Conservation (phyloP, 2,329 filamentous ascomycete genomes). For the Sclerotinia spermophila region DNA sequence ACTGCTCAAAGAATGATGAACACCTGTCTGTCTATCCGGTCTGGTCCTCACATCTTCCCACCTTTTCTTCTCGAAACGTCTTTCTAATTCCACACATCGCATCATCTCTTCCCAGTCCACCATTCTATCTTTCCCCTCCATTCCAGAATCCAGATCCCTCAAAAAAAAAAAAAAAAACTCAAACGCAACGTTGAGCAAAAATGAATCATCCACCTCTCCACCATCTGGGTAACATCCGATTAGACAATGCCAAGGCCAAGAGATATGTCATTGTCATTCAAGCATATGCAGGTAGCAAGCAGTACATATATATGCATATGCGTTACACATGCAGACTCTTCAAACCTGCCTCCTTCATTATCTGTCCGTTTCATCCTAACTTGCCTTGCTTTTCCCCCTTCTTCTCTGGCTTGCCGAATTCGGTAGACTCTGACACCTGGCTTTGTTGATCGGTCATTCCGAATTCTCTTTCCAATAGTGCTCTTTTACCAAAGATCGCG, state of each 20-base stretch:
- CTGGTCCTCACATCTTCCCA: background rate
- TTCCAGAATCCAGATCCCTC: background rate
- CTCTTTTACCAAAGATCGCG: constrained; percentile 12
- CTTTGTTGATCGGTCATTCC: background rate
- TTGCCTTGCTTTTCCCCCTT: background rate
- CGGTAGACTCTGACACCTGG: background rate
- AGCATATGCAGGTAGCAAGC: constrained; percentile 9
- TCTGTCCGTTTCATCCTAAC: background rate
- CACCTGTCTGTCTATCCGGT: background rate
- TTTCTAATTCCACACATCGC: background rate
- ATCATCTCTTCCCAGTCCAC: background rate
- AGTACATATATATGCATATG: background rate
- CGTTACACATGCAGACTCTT: background rate
- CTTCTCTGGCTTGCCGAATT: background rate
- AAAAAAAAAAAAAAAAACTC: too few relatives aligned
- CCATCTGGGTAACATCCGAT: background rate
- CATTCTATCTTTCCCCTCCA: too few relatives aligned
- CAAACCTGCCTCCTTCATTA: constrained; percentile 1
- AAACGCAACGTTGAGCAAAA: background rate
- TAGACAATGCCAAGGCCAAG: background rate
- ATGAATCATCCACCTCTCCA: background rate
- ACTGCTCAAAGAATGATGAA: background rate
- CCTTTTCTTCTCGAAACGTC: background rate
- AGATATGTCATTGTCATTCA: constrained; percentile 4
- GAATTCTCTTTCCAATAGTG: background rate